Base-by-base conservation (phyloP, 495 filamentous ascomycete genomes). In the Daldinia bambusicola region DNA sequence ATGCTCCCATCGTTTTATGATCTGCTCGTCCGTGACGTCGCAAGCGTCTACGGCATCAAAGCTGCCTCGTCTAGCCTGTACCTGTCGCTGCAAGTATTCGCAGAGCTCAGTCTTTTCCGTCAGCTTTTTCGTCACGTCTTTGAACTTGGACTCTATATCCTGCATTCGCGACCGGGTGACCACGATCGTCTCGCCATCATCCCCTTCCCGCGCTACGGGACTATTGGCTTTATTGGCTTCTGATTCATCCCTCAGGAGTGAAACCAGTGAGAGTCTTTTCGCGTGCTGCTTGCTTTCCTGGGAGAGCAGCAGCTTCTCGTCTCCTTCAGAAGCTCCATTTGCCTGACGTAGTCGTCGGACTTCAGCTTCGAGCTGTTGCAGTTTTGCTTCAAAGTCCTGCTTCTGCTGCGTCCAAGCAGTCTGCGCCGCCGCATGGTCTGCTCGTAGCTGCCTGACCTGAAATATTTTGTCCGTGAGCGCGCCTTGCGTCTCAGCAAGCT, bases 401-500 rank as follows among this genome's bases (percentile, higher is more conserved):
- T 75, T 75, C 66, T 77, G 70, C 26, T 59, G 45, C 7, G 45
- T n/a, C 75, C 72, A 75, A 12, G 34, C 26, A 10, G 52, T 65
- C 41, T 40, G n/a, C 3, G 61, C 63, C 10, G 40, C 34, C 0
- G 18, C 26, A 8, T 69, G 53, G 0, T 67, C 65, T 22, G 56
- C 75, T 22, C 60, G 53, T 37, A 77, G 40, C 22, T 75, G 55
- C 22, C 75, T 64, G 10, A 61, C 61, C 26, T 74, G 71, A 7
- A 43, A 26, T 36, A 65, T 61, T 50, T 72, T 69, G 9, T 69
- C 66, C 31, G 65, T 74, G 43, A 74, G 73, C 20, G 65, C 70
- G 32, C 65, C 67, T 53, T 77, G 75, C 22, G 73, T 75, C n/a
- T 75, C 73, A 36, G 53, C 50, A 13, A 77, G 73, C 59, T 77